These are phyloP conservation scores for Camillea tinctor DNA, from an alignment of 2,329 filamentous ascomycete species.

Conservation along the genomic window DNA sequence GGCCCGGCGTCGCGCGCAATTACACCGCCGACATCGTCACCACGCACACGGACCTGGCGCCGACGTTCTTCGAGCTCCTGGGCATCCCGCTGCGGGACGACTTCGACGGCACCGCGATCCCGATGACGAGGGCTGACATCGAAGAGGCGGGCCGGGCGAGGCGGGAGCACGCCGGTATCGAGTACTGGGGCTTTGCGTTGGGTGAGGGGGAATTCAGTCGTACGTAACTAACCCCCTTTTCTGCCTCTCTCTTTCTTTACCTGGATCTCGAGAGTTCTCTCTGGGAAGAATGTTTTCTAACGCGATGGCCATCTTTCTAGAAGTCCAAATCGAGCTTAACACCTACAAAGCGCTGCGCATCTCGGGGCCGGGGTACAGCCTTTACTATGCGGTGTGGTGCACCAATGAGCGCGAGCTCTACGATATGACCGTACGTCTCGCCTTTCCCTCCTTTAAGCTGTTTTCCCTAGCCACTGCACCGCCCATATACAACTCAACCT, in stretches of 20 bases:
- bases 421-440: conserved; percentile 46
- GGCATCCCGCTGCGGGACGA: conserved; percentile 41
- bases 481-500: no score
- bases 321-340: conserved; percentile 35
- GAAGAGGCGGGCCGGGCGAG: conserved; percentile 16
- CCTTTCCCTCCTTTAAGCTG: conserved; percentile 51
- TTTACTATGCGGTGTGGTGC: conserved; percentile 56
- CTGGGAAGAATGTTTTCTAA: no score
- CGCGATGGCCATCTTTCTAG: no score
- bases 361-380: conserved; percentile 44
- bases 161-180: conserved; percentile 50
- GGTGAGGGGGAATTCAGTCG: conserved; percentile 22
- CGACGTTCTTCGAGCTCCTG: conserved; percentile 49
- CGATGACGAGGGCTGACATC: conserved; percentile 33
- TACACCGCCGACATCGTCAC: conserved; percentile 45
- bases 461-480: no score
- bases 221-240: conserved; percentile 12
- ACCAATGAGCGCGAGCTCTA: conserved; percentile 58
- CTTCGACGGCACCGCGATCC: conserved; percentile 52
- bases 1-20: conserved; percentile 51
- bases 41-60: conserved; percentile 55
- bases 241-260: no score
- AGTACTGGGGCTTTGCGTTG: conserved; percentile 46
- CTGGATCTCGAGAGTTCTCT: no score
- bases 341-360: conserved; percentile 56